Evolutionary conservation across 352 stramenopile species (phyloP), one percentile per base, ranked within the genome.

Genomic region (Phytophthora constricta): DNA sequence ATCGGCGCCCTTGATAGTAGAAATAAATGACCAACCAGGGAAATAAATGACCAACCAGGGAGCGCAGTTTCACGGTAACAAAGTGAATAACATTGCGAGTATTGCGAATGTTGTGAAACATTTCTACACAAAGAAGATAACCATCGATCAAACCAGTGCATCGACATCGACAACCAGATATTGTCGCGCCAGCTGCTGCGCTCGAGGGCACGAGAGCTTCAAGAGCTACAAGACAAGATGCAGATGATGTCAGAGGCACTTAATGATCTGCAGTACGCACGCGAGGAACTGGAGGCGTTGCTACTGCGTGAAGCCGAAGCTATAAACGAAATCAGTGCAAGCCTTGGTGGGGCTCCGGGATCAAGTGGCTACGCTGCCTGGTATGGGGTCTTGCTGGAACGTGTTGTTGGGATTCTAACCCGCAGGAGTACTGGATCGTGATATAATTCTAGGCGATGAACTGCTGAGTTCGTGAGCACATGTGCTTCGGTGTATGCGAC

Each of bases 211-310:
- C 47, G 17, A 25, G 47, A 54, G 25, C 47, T 54, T 23, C 27
- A 54, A 54, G 26, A 42, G 27, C 14, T 54, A 7, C 26, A 54
- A 42, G 14, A 16, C 45, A 54, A 54, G 27, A 54, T 43, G 27
- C 26, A 54, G 25, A 42, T 42, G 26, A 42, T 54, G 27, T 42
- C 47, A 10, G 27, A 54, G 11, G 26, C 47, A 17, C 27, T 54
- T 11, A 8, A n/a, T 5, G 26, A 54, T 10, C 47, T 54, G 10
- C 47, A 54, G 27, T 46, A 22, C 19, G 39, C 39, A 7, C 39
- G 19, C 13, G 19, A 46, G 16, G 39, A 46, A 22, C 39, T 46
- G 16, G 11, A 46, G n/a, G 19, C 13, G 14, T 10, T 46, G n/a
- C 14, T 46, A 16, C 39, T 20, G 39, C 39, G n/a, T 10, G 39